Base-by-base conservation (phyloP, 441 rosid genomes). In the Oxalis stricta region DNA sequence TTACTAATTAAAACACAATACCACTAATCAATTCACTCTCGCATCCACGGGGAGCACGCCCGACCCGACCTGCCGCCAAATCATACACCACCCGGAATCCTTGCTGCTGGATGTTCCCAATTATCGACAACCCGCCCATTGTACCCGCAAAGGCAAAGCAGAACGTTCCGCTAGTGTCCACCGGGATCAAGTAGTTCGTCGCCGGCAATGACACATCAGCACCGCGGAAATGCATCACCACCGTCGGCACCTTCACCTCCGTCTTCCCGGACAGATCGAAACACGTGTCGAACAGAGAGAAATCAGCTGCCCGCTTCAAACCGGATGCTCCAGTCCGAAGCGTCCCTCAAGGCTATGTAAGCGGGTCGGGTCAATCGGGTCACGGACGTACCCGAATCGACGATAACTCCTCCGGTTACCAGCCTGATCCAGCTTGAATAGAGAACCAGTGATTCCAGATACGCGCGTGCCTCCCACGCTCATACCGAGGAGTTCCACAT, bases 81-180 rank as follows among this genome's bases (percentile, higher is more conserved):
- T 88, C 97, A 26, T 70, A 88, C 15, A 77, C 71, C 5, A 88
- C 91, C 59, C 97, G 84, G 68, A 82, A 73, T 3, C 97, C 82
- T 7, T 88, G 97, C 44, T 88, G 97, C 61, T 88, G 95, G 45
- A 88, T 79, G 39, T 88, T 88, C 21, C 95, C 97, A 22, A 88
- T 58, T 1, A 88, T 84, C 13, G 97, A 79, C 59, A 88, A 65
- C 51, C 80, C 79, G 50, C 87, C 69, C 70, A 58, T 45, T 0
- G 95, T 82, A 16, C 84, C 91, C 18, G 97, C 97, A 39, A 88
- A 88, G 0, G 97, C 95, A 41, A 79, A 88, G 69, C 97, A 88
- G 41, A 88, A 84, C 2, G 69, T 72, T 26, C 94, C 95, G 21
- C 55, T 26, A n/a, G 39, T 53, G 11, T 82, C 84, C 38, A 88